Base-by-base conservation (phyloP, 1,284 basidiomycete genomes). In the Inonotus obliquus region DNA sequence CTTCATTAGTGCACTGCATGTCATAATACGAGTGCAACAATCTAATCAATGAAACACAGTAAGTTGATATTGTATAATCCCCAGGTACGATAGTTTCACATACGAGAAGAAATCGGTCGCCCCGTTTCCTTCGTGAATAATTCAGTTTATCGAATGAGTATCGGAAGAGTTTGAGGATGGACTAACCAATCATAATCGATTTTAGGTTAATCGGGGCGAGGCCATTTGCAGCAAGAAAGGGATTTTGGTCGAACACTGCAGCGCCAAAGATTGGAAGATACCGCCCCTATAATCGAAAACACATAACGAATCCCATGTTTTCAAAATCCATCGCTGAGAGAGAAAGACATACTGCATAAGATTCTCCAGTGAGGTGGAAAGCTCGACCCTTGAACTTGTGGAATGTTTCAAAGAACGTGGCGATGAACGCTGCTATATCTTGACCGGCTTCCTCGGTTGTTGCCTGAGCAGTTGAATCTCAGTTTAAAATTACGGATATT, bases 191-290 rank as follows among this genome's bases (percentile, higher is more conserved):
- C 76, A 94, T 83, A 38, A 92, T 77, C 17, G 88, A 90, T 54
- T 84, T 81, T 5, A 96, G 77, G 70, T 95, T 94, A 68, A 96
- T 83, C 0, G 89, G 87, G 5, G 82, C 81, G 66, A 86, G 71
- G 1, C 87, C 89, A 0, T 77, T 80, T n/a, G 81, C 75, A 11
- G 79, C 71, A 13, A 90, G 76, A 29, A 72, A 70, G 5, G 79
- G 74, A 70, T 96, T 95, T 65, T 91, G 86, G 72, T 95, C 92
- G 49, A 88, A 85, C 0, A 96, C 83, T 17, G 85, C 83, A 1
- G 89, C 78, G 0, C 92, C 94, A 65, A 92, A 95, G 4, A 93
- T 76, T 0, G 93, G 94, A 7, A 95, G 78, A 72, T 93, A 94
- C 23, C 91, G 84, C 2, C 93, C 92, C 85, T 89, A 19, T 4